Conservation (phyloP, 768 basidiomycete genomes). For the Pleurotus salmoneostramineus region DNA sequence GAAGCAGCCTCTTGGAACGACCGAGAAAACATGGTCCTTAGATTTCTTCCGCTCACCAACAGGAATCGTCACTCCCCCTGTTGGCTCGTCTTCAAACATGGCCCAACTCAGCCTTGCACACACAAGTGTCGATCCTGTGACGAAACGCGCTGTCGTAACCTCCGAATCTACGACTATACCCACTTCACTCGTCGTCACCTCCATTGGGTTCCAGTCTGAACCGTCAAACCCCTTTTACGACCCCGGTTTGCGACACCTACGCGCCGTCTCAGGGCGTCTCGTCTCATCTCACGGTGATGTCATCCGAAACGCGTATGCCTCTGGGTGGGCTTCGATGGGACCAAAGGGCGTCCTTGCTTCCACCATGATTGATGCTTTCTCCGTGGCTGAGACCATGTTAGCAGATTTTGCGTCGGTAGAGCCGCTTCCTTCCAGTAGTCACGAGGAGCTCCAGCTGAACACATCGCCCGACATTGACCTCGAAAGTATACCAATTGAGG, state of each 20-base stretch:
- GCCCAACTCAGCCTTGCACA: constrained; percentile 55
- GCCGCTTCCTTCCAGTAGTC: constrained; percentile 7
- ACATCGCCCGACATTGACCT: constrained; percentile 22
- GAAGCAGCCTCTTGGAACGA: constrained; percentile 40
- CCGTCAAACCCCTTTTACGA: constrained; percentile 59
- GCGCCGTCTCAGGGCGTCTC: constrained; percentile 49
- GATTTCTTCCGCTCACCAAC: constrained; percentile 78
- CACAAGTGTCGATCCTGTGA: constrained; percentile 49
- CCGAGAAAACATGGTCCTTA: constrained; percentile 71
- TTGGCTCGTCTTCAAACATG: constrained; percentile 13
- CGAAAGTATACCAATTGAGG: constrained; percentile 47
- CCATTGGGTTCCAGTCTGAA: constrained; percentile 81
- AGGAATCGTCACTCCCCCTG: constrained; percentile 28
- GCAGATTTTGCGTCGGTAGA: constrained; percentile 38
- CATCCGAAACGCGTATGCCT: constrained; percentile 74
- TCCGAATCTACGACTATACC: constrained; percentile 43
- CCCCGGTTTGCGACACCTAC: constrained; percentile 48
- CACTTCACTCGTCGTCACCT: constrained; percentile 83
- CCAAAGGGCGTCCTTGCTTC: constrained; percentile 89
- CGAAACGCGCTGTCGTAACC: constrained; percentile 48
- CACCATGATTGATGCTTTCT: constrained; percentile 92
- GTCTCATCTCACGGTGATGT: constrained; percentile 29
- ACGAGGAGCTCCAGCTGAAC: constrained; percentile 27
- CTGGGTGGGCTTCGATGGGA: constrained; percentile 91
- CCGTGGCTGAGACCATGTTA: constrained; percentile 68